Evolutionary conservation across 179 eudicot species (phyloP), one percentile per base, ranked within the genome.

Genomic region (Actinidia polygama): DNA sequence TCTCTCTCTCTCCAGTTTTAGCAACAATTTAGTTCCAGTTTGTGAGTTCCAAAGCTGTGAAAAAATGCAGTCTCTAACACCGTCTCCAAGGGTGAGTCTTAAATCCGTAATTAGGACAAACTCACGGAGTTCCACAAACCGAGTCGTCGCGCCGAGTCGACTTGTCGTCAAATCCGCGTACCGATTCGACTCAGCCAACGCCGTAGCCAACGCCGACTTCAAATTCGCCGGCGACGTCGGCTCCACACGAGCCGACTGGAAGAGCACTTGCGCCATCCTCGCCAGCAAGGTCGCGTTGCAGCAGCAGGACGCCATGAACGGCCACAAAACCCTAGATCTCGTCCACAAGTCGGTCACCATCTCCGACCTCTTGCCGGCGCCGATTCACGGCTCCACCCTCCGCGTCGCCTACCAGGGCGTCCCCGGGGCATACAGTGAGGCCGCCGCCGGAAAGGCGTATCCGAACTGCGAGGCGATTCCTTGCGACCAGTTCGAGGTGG

Each of bases 391-490:
- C 5, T 75, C 91, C 0, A 72, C 82, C 6, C 91, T 94, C 21
- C 93, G 98, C 0, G 98, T 95, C 5, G 98, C 98, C 0, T 95
- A 94, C 81, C 99, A 94, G 55, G 99, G 99, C 15, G 98, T 94
- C 1, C 99, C 99, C 3, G 99, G 99, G 9, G 98, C 98, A 5
- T 95, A 93, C 88, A 93, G 98, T 3, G 99, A 95, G 40, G 95
- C 97, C 0, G 99, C 99, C 0, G 94, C 99, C 5, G 94, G 93
- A 0, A 95, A 93, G 51, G 99, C 98, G 0, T 95, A 93, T 55
- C 99, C 98, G 0, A 88, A 90, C 4, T 91, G 97, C 78, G 95
- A 94, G 8, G 90, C 95, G 10, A 92, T 94, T 47, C 97, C 99
- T 0, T 95, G 99, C 57, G 97, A 94, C 67, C 98, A 94, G 18